Conservation (phyloP, 768 basidiomycete species). For the Gloeostereum incarnatum region DNA sequence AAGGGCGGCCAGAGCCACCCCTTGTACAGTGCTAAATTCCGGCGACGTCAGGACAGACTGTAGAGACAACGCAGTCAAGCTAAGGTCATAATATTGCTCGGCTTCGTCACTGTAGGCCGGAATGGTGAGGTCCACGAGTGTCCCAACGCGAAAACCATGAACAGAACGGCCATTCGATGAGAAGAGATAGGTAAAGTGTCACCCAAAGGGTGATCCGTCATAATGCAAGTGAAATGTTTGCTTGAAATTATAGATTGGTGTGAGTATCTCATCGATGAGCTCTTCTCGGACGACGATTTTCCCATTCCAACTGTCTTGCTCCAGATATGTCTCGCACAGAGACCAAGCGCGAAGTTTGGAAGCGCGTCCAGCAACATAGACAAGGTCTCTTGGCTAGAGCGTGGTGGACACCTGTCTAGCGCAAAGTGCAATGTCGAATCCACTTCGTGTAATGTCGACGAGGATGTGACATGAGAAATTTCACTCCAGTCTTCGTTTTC, state of each 20-base stretch:
- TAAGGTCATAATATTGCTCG: neutral
- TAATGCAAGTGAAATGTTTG: too few relatives aligned
- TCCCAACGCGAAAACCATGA: conserved; percentile 1
- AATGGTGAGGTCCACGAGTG: neutral
- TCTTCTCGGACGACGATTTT: neutral
- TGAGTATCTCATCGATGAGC: neutral
- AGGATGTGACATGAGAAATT: too few relatives aligned
- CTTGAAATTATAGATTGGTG: neutral
- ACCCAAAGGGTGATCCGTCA: too few relatives aligned
- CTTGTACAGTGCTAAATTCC: neutral
- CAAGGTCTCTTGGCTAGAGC: too few relatives aligned
- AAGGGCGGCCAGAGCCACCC: neutral
- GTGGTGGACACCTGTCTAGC: too few relatives aligned
- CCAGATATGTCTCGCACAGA: conserved; percentile 1
- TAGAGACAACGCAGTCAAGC: neutral
- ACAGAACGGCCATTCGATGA: neutral
- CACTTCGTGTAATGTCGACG: too few relatives aligned
- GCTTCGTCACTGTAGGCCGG: neutral
- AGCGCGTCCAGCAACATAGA: too few relatives aligned
- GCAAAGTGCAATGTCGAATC: too few relatives aligned
- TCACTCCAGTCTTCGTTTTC: too few relatives aligned
- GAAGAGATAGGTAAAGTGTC: neutral
- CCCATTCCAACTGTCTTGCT: neutral
- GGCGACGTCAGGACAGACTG: neutral
- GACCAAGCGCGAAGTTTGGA: neutral